Evolutionary conservation across 225 moss, liverwort and hornwort genomes (phyloP), one percentile per base, ranked within the genome.

Genomic region (Pleurozium schreberi): DNA sequence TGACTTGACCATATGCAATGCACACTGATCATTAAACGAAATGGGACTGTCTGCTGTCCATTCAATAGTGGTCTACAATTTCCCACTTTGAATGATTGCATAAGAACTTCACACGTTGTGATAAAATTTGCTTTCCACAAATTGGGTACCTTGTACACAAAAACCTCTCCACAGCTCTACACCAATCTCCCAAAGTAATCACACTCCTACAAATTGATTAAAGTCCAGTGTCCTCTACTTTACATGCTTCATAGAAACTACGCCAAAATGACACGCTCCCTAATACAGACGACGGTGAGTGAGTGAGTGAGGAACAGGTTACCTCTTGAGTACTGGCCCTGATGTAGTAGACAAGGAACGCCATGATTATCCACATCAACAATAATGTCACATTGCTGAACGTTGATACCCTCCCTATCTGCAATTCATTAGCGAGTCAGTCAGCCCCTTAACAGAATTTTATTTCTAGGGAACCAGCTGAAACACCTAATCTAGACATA

Each of bases 261-360:
- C 38, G 67, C 40, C 59, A 38, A 73, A 60, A 26, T 31, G 49
- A 53, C 36, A 77, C 40, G 58, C 70, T 90, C 74, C 75, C 40
- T 19, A 73, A 42, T 38, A 63, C 11, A 81, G 18, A 85, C 36
- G 59, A 82, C 28, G 34, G 40, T 23, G 25, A 79, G 23, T 6
- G 25, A 79, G 23, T 6, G 53, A 79, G 75, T 5, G 61, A 74
- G 67, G 57, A 57, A 74, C 18, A 89, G 52, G 75, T 87, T 92
- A 96, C 96, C 96, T 96, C 97, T 82, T 96, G 92, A 83, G 99
- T 95, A 82, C 94, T 99, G 78, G 94, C 92, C 87, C 94, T 97
- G 91, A 97, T 96, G 91, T 95, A 97, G 92, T 90, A 96, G 77
- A 97, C 93, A 45, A 99, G 95, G 77, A 95, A 95, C 38, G 94